A percentile compares a stretch with the other conserved stretches of the same genome.
These are phyloP conservation scores for Russula dissimulans DNA, from an alignment of 768 basidiomycete species.

Conservation along the genomic window DNA sequence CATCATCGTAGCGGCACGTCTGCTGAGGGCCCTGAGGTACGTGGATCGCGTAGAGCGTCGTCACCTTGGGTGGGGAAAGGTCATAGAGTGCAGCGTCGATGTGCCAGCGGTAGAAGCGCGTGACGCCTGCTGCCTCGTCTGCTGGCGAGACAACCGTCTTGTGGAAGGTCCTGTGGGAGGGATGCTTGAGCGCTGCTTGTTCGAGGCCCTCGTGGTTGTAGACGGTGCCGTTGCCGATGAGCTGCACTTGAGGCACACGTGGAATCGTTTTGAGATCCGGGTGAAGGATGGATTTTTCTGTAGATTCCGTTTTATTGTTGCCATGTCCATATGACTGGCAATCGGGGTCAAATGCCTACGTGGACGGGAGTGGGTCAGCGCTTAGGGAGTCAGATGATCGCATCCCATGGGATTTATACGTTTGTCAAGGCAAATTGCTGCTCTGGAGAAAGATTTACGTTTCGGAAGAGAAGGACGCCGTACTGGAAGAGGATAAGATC, in stretches of 20 bases:
- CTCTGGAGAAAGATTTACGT: constrained; percentile 61
- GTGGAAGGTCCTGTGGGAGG: constrained; percentile 77
- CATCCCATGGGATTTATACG: constrained; percentile 29
- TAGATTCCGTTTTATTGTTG: constrained; percentile 72
- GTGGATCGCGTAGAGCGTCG: constrained; percentile 67
- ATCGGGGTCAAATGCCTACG: constrained; percentile 66
- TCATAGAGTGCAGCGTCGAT: constrained; percentile 81
- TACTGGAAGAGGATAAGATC: constrained; percentile 37
- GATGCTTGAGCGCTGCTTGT: constrained; percentile 68
- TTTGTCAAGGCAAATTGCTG: constrained; percentile 82
- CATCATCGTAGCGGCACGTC: constrained; percentile 70
- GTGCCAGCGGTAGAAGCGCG: constrained; percentile 85
- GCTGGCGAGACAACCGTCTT: constrained; percentile 59
- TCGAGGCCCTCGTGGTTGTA: constrained; percentile 71
- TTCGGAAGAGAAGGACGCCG: constrained; percentile 63
- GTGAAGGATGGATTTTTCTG: constrained; percentile 73
- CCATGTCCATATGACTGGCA: constrained; percentile 73
- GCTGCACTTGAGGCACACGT: constrained; percentile 76
- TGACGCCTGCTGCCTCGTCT: constrained; percentile 62
- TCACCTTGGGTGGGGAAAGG: constrained; percentile 69
- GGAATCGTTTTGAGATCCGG: constrained; percentile 87
- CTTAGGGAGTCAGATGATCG: neutral
- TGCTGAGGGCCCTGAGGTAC: constrained; percentile 61
- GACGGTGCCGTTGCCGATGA: constrained; percentile 79
- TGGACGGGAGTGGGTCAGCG: neutral